Evolutionary conservation across 1,284 basidiomycete genomes (phyloP), one percentile per base, ranked within the genome.

Genomic region (Ganoderma leucocontextum): DNA sequence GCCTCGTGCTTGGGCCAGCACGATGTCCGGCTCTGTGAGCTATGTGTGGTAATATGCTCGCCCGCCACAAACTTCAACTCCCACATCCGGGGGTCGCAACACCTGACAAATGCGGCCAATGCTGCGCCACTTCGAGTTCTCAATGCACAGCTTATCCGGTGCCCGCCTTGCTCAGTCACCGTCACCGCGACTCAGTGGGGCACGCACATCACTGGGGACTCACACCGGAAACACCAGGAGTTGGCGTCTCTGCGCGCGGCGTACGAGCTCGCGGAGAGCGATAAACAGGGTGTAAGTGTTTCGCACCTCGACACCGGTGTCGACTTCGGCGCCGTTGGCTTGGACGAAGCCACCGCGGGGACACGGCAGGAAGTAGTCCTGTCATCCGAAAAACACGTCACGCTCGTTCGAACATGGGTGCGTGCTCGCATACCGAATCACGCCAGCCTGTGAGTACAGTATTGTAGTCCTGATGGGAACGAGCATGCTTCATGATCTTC

Each of bases 301-400:
- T 77, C 77, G 3, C 70, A 72, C 42, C 59, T 55, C 4, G 67
- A 71, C 13, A 60, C 62, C 17, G 76, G 76, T 19, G 69, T 82
- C 17, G 80, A 84, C 70, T 80, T 83, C 57, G 80, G 77, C 3
- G 73, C 84, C 41, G 68, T 84, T 4, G 79, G 81, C 13, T 49
- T 72, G 5, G 49, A 73, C 0, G 72, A 72, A 36, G 81, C 82
- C 0, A 62, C 59, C 4, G 49, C 6, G 8, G 82, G 82, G 1
- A 60, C 76, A 9, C 52, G 58, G 1, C 62, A 79, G 0, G 76
- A 68, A 0, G 41, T 72, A 1, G 52, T 39, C 6, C 36, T 57
- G 0, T 29, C 53, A n/a, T 44, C 57, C 1, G 9, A 49, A 0
- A 17, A 61, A 1, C 17, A 33, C 8, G 42, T 57, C 33, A 19